Base-by-base conservation (phyloP, 345 rosid species). In the Cochlearia excelsa region DNA sequence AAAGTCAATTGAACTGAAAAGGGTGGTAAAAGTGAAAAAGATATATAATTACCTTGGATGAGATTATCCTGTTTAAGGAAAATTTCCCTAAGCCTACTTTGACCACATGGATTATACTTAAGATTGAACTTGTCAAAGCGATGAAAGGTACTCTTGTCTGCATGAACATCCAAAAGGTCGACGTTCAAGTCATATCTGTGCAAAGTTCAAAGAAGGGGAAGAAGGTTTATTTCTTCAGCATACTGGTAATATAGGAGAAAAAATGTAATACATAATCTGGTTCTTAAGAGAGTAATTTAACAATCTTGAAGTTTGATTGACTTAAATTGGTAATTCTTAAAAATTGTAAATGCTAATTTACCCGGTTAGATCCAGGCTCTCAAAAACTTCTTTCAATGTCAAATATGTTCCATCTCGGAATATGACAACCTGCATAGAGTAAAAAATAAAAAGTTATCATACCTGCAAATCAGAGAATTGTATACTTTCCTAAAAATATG, bases 11-110 rank as follows among this genome's bases (percentile, higher is more conserved):
- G 41, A 69, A 29, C 51, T 31, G 28, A 54, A 27, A 26, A 42
- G 6, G 59, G 63, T 9, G 47, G 11, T 48, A 7, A 26, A 58
- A 9, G 34, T 31, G 46, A 57, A 23, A 29, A 51, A 7, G 35
- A 45, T 23, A 43, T 8, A 16, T 4, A 50, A 16, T 27, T 77
- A 85, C 99, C 99, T 85, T 94, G 99, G 64, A 94, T 85, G 48
- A 94, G 96, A 79, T 94, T 94, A 57, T 94, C 99, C 74, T 94
- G 99, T 79, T 94, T 94, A 59, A 94, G 97, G 78, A 94, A 94
- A 68, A 94, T 94, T 73, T 94, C 99, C 81, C 99, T 81, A 31
- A 94, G 97, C 76, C 99, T 81, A 80, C 99, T 94, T 77, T 94
- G 99, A 59, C 99, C 99, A 59, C 99, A 94, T 27, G 99, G 99